phyloP scores from a whole-genome alignment of 441 rosid species.

The Geranium incanum region DNA sequence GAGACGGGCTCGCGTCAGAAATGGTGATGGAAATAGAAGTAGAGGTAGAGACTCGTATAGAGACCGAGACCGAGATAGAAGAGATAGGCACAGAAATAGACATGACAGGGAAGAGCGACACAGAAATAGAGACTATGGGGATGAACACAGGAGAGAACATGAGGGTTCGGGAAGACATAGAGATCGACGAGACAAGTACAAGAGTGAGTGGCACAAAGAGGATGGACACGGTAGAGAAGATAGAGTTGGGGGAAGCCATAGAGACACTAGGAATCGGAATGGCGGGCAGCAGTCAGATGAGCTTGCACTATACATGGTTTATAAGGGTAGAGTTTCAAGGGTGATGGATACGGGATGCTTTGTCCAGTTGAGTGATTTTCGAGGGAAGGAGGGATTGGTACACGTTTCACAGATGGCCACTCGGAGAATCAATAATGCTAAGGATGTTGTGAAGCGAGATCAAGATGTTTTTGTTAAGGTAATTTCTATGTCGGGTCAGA shows the following conservation, averaged over 20 bases:
- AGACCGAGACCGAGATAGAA: conserved; percentile 17
- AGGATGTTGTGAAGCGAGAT: conserved; percentile 59
- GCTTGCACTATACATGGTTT: conserved; percentile 65
- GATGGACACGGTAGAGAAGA: conserved; percentile 24
- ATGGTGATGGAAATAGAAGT: conserved; percentile 25
- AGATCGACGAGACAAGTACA: conserved; percentile 28
- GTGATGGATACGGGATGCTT: conserved; percentile 75
- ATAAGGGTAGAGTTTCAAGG: conserved; percentile 67
- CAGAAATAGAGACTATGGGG: conserved; percentile 12
- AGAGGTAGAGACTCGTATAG: conserved; percentile 29
- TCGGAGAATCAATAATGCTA: conserved; percentile 53
- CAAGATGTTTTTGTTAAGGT: conserved; percentile 72
- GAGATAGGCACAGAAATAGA: conserved; percentile 18
- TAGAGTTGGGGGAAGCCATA: conserved; percentile 17
- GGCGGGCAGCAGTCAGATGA: conserved; percentile 28
- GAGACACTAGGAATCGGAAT: conserved; percentile 8
- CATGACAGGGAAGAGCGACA: conserved; percentile 12
- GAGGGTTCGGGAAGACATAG: conserved; percentile 25
- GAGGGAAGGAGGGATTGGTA: conserved; percentile 74
- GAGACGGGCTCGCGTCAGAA: conserved; percentile 15
- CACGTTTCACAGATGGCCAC: conserved; percentile 76
- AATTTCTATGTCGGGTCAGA: conserved; percentile 50
- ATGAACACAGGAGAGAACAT: conserved; percentile 21
- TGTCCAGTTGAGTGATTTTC: conserved; percentile 56
- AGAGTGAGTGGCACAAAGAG: conserved; percentile 25